Evolutionary conservation across 2,329 filamentous ascomycete species (phyloP), one percentile per base, ranked within the genome.

Genomic region (Aspergillus luchuensis): DNA sequence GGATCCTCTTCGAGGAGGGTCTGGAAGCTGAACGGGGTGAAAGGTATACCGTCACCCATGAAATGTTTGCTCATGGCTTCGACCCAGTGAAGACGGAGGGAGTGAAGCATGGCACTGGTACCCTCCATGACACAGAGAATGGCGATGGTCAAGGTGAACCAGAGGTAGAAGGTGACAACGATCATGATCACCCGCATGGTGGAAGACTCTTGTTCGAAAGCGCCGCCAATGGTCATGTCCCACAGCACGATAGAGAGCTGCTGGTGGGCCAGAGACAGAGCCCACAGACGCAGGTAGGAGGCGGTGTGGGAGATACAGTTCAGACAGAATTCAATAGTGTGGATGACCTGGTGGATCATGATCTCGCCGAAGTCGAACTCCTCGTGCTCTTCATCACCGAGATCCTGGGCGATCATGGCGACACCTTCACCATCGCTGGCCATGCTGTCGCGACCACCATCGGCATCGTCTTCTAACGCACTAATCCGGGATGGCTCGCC

Each of bases 271-370:
- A 99, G 89, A 2, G 95, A 99, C 69, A 99, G 79, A 33, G 95
- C 95, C 95, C 95, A 99, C 48, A 99, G 90, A 83, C 95, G 95
- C 51, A 99, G 90, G 79, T 99, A 99, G 1, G 95, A 99, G 4
- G 95, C 95, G 4, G 96, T 99, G 80, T 99, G 95, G 30, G 95
- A 99, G 65, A 99, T 94, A 77, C 94, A 98, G 84, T 99, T 99
- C 70, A 99, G 85, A 76, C 95, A 99, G 82, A 99, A 99, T 84
- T 99, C 92, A 72, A 98, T 98, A 17, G 94, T 98, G 81, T 98
- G 96, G 73, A 99, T 99, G 75, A 97, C 87, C 78, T 99, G 95
- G 80, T 99, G 95, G 73, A 99, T 99, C 92, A 99, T 97, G 65
- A 92, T 86, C 77, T 99, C 95, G 62, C 90, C 87, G 76, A 99